A percentile compares a stretch with the other conserved stretches of the same genome.
Evolutionary conservation across 345 rosid species (phyloP).

Genomic region (Pistacia integerrima): DNA sequence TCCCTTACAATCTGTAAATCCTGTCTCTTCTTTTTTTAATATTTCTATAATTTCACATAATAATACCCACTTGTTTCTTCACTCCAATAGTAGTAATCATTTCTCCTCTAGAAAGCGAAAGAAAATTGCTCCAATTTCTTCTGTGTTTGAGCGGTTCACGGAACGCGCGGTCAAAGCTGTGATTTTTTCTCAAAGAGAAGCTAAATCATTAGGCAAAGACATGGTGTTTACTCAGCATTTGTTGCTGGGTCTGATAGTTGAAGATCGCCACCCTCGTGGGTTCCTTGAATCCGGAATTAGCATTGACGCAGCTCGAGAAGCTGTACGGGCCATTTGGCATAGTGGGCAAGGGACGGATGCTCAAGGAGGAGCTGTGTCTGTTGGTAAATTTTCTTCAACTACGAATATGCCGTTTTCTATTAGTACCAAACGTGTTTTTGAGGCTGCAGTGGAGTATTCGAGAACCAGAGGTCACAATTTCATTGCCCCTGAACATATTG

Average conservation of each 20-base stretch:
- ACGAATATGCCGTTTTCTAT: conserved; percentile 74
- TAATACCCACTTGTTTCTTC: conserved; percentile 20
- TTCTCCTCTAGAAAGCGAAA: conserved; percentile 31
- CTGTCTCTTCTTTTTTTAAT: conserved; percentile 51
- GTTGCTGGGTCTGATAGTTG: conserved; percentile 70
- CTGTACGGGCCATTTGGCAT: conserved; percentile 68
- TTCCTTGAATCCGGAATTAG: conserved; percentile 80
- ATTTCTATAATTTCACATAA: conserved; percentile 47
- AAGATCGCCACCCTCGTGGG: conserved; percentile 80
- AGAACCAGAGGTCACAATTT: conserved; percentile 79
- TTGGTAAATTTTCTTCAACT: conserved; percentile 34
- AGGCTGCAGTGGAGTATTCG: conserved; percentile 95
- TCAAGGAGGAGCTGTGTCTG: conserved; percentile 27
- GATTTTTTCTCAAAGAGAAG: conserved; percentile 84
- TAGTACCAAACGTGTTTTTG: conserved; percentile 84
- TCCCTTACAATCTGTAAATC: conserved; percentile 29
- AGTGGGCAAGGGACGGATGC: conserved; percentile 14
- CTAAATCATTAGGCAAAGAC: conserved; percentile 69
- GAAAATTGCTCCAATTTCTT: conserved; percentile 52
- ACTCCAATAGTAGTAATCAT: conserved; percentile 8
- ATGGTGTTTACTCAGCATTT: conserved; percentile 87
- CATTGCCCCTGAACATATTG: conserved; percentile 91
- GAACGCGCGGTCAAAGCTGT: conserved; percentile 83
- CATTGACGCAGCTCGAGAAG: conserved; percentile 72
- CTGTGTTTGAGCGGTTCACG: conserved; percentile 86